Base-by-base conservation (phyloP, 805 yeast genomes). In the Saccharomycopsis sp. region DNA sequence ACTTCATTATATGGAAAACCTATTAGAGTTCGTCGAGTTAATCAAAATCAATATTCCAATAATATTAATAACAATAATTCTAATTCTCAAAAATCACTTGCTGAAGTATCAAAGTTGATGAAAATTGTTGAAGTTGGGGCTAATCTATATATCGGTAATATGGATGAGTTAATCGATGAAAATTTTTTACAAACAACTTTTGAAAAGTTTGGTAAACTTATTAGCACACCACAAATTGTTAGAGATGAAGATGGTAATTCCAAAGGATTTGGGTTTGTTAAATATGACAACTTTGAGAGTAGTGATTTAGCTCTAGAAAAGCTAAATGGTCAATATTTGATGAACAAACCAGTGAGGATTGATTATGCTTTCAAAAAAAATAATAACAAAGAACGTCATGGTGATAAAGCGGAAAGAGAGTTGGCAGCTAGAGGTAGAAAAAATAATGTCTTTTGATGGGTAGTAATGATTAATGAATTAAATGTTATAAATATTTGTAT, bases 391-490 rank as follows among this genome's bases (percentile, higher is more conserved):
- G 74, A 74, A 15, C 67, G 70, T 36, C 94, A 84, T 51, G 96
- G 96, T n/a, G 88, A 80, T 50, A 69, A 67, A 29, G 74, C 76
- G 0, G 96, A 88, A 55, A 66, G 96, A 50, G 48, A 70, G 39
- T 64, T 87, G 40, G 88, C 89, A 9, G 64, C 62, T 28, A 76
- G 72, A 50, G n/a, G n/a, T n/a, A n/a, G n/a, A n/a, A n/a, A n/a
- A n/a, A n/a, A n/a, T n/a, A n/a, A n/a, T n/a, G n/a, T n/a, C n/a
- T n/a, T n/a, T n/a, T n/a, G n/a, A n/a, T n/a, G n/a, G n/a, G n/a
- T n/a, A n/a, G n/a, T n/a, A n/a, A n/a, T n/a, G n/a, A n/a, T n/a
- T n/a, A n/a, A n/a, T n/a, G n/a, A n/a, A n/a, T n/a, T n/a, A n/a
- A n/a, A n/a, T n/a, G n/a, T n/a, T n/a, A n/a, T n/a, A n/a, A n/a